phyloP scores from a whole-genome alignment of 306 rosid genomes.

The Cucurbita pepo region DNA sequence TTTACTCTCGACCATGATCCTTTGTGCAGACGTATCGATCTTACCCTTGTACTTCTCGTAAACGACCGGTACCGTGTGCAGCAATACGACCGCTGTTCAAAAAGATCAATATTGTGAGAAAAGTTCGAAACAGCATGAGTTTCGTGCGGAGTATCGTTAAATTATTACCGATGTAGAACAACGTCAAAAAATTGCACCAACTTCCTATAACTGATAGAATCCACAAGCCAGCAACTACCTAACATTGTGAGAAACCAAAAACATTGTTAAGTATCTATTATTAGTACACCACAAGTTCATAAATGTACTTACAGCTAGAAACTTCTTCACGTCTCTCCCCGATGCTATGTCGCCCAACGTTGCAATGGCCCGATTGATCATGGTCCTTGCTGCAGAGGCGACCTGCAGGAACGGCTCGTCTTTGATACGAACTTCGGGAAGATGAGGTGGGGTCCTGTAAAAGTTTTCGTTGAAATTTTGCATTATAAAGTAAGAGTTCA shows the following conservation, averaged over 20 bases:
- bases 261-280: background rate
- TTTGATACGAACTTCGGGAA: conserved; percentile 54
- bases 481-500: background rate
- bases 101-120: background rate
- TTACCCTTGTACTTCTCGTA: conserved; percentile 62
- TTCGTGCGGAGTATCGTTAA: background rate
- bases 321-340: conserved; percentile 70
- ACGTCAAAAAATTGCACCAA: conserved; percentile 72
- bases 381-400: conserved; percentile 40
- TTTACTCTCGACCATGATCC: conserved; percentile 41
- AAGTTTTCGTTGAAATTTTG: background rate
- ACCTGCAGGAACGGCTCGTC: conserved; percentile 52
- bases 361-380: conserved; percentile 46
- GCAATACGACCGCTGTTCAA: conserved; percentile 51
- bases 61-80: conserved; percentile 57
- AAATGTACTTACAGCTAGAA: conserved; percentile 38
- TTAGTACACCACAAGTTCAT: background rate
- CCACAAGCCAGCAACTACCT: conserved; percentile 79
- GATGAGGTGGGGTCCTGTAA: conserved; percentile 54
- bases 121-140: background rate
- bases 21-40: conserved; percentile 57
- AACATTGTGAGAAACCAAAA: background rate
- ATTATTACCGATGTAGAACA: conserved; percentile 59
- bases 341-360: conserved; percentile 36
- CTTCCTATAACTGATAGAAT: conserved; percentile 53